Base-by-base conservation (phyloP, 2,329 filamentous ascomycete species). In the Epichloe festucae region DNA sequence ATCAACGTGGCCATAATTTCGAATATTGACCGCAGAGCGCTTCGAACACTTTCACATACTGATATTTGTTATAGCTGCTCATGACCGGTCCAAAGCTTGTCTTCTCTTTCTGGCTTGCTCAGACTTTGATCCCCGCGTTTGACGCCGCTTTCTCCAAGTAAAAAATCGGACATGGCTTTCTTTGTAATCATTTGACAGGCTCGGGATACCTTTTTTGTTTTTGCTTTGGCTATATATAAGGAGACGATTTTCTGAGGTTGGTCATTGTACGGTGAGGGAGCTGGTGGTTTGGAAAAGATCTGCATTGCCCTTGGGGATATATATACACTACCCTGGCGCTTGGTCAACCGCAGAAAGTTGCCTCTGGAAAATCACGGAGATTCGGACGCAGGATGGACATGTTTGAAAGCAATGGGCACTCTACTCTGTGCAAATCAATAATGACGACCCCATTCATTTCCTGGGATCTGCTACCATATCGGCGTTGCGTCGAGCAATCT, bases 11-110 rank as follows among this genome's bases (percentile, higher is more conserved):
- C 48, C 46, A 17, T 17, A 46, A 51, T 49, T 40, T 52, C 55
- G 5, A 38, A 19, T 5, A 15, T 14, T 11, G 23, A 35, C 17
- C 27, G 48, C 17, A 43, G 7, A 23, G 19, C 19, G 12, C 3
- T 35, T 31, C 58, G 57, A 46, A 57, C 60, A 54, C 7, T 60
- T 40, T 42, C 5, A 52, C 15, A 43, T 45, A 39, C 50, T 51
- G 31, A 51, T 19, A 27, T 43, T 17, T 35, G 27, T 53, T 39
- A 54, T 53, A 83, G 85, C 82, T 98, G 58, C 79, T 98, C 64
- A 98, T 98, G 93, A 98, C 93, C 15, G 94, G 93, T 23, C 93
- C 93, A 57, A 98, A 98, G 80, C 79, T 98, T 55, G 93, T 97
- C 56, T 98, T 98, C 77, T 96, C 90, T 55, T 98, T 98, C 83